Evolutionary conservation across 169 alveolate species (phyloP).

Genomic region (Plasmodium berghei): DNA sequence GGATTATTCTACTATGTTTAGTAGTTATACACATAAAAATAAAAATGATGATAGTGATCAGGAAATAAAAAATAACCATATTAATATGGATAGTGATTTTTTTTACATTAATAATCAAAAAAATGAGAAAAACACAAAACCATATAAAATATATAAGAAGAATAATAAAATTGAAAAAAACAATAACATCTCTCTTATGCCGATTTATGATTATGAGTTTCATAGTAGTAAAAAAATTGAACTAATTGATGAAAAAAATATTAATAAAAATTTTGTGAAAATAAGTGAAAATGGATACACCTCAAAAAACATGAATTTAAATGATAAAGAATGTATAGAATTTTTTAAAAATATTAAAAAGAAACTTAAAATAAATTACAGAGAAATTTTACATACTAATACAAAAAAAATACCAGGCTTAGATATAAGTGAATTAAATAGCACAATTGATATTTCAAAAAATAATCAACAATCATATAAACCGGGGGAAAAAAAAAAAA

Average conservation of each 20-base stretch:
- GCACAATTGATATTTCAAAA: constrained; percentile 36
- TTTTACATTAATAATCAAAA: not conserved
- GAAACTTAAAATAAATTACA: constrained; percentile 43
- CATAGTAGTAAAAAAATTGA: not conserved
- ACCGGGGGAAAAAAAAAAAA: not conserved
- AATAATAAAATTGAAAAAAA: not conserved
- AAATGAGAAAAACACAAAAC: too few relatives aligned
- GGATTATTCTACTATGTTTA: not conserved
- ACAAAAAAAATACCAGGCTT: constrained; percentile 1
- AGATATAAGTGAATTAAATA: constrained; percentile 51
- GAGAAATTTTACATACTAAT: not conserved
- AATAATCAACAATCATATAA: not conserved
- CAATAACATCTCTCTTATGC: not conserved
- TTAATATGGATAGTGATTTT: too few relatives aligned
- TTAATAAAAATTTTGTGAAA: not conserved
- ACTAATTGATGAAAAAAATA: not conserved
- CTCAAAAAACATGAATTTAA: constrained; percentile 13
- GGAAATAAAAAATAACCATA: not conserved
- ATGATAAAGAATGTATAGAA: constrained; percentile 52
- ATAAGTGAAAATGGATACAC: not conserved
- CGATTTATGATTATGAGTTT: not conserved
- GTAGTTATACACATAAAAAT: not conserved
- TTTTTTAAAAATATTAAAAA: constrained; percentile 67
- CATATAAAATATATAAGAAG: not conserved
- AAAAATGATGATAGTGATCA: not conserved